phyloP scores from a whole-genome alignment of 805 yeast genomes.

The Candida piceae region DNA sequence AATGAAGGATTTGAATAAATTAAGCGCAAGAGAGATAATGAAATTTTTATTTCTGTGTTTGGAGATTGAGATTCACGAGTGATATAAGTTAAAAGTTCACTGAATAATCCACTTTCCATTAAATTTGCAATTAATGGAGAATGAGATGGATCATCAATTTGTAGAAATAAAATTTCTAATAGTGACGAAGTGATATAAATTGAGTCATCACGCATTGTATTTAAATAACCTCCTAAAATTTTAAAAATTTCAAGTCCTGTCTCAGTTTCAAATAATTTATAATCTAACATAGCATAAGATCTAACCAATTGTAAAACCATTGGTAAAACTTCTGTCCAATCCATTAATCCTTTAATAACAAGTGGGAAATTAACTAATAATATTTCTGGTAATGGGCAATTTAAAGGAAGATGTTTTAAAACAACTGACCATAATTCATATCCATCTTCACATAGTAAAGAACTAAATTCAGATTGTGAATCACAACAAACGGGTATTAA shows the following conservation, averaged over 20 bases:
- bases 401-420: constrained; percentile 53
- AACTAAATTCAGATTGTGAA: constrained; percentile 47
- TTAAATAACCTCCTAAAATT: constrained; percentile 48
- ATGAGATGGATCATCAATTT: constrained; percentile 16
- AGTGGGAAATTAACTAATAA: constrained; percentile 45
- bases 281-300: constrained; percentile 52
- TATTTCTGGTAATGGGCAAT: constrained; percentile 28
- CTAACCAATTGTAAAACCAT: constrained; percentile 55
- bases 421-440: constrained; percentile 76
- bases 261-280: constrained; percentile 36
- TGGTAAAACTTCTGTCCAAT: constrained; percentile 72
- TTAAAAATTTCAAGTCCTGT: constrained; percentile 39
- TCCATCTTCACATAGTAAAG: constrained; percentile 77
- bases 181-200: constrained; percentile 49
- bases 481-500: constrained; percentile 59
- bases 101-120: constrained; percentile 41
- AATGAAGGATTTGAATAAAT: constrained; percentile 31
- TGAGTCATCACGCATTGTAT: constrained; percentile 67
- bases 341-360: constrained; percentile 53
- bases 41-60: constrained; percentile 35
- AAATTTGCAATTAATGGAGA: constrained; percentile 22
- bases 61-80: constrained; percentile 40
- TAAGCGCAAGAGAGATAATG: constrained; percentile 36
- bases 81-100: constrained; percentile 36
- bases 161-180: constrained; percentile 46